These are phyloP conservation scores for Cornus kousa DNA, from an alignment of 148 eudicot species.

Conservation along the genomic window DNA sequence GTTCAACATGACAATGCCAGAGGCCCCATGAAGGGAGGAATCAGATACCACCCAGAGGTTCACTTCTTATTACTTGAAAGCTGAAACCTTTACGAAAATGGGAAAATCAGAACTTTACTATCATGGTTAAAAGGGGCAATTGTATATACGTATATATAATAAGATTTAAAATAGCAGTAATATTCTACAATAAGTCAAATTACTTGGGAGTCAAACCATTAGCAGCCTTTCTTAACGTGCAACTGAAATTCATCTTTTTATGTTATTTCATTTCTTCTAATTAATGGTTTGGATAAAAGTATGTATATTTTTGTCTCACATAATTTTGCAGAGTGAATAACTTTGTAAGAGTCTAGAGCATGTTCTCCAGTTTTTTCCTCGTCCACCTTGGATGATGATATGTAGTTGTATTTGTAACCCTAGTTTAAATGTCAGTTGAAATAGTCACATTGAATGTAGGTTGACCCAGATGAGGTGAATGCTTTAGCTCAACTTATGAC, in stretches of 20 bases:
- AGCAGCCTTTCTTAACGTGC: background rate
- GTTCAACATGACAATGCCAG: conserved; percentile 96
- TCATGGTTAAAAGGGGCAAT: background rate
- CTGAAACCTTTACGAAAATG: background rate
- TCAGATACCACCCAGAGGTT: conserved; percentile 99
- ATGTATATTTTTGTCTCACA: background rate
- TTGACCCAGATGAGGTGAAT: conserved; percentile 98
- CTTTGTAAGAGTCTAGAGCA: background rate
- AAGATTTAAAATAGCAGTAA: too few relatives aligned
- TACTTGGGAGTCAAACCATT: too few relatives aligned
- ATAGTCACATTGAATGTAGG: conserved; percentile 36
- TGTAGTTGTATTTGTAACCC: background rate
- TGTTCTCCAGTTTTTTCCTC: too few relatives aligned
- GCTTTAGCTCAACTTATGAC: conserved; percentile 99
- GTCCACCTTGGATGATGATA: background rate
- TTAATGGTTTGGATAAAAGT: background rate
- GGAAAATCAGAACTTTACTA: background rate
- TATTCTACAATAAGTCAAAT: too few relatives aligned
- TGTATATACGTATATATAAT: background rate
- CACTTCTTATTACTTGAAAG: background rate
- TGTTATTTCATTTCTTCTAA: background rate
- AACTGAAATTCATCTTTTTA: background rate
- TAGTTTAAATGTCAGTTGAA: background rate
- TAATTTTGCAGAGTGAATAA: background rate
- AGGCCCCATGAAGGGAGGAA: conserved; percentile 99